These are phyloP conservation scores for Cercospora canescens DNA, from an alignment of 2,329 filamentous ascomycete species.

Conservation along the genomic window DNA sequence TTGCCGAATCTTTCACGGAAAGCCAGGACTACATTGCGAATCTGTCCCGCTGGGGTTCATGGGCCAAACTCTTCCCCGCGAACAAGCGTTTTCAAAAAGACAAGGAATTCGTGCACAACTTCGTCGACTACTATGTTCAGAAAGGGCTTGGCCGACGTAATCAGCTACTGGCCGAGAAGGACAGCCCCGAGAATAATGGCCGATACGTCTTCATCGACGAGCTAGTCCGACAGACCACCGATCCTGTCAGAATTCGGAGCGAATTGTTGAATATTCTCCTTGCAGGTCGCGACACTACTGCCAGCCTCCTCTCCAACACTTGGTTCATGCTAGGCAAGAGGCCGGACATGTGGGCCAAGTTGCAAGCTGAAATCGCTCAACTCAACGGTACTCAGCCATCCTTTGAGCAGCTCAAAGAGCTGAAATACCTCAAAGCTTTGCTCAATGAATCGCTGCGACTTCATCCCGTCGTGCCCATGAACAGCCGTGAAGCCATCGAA, in stretches of 20 bases:
- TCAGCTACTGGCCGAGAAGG: slow-evolving; percentile 35
- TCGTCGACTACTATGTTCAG: slow-evolving; percentile 52
- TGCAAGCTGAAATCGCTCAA: slow-evolving; percentile 33
- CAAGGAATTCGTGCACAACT: slow-evolving; percentile 44
- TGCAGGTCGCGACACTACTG: slow-evolving; percentile 57
- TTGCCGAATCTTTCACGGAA: slow-evolving; percentile 37
- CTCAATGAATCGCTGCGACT: slow-evolving; percentile 77
- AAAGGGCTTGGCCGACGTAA: slow-evolving; percentile 41
- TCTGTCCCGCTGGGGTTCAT: slow-evolving; percentile 26
- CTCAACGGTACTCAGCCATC: slow-evolving; percentile 42
- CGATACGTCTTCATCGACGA: slow-evolving; percentile 54
- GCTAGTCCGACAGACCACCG: slow-evolving; percentile 47
- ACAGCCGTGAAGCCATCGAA: slow-evolving; percentile 68
- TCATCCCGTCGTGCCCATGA: slow-evolving; percentile 78
- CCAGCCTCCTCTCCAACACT: slow-evolving; percentile 51
- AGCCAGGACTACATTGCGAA: slow-evolving; percentile 33
- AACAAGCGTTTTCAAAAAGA: slow-evolving; percentile 43
- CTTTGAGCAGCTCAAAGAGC: slow-evolving; percentile 37
- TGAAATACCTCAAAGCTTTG: slow-evolving; percentile 53
- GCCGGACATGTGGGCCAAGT: slow-evolving; percentile 32
- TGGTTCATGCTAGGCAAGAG: slow-evolving; percentile 38
- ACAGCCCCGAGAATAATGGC: slow-evolving; percentile 32
- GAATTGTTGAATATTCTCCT: slow-evolving; percentile 55
- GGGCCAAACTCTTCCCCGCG: slow-evolving; percentile 24
- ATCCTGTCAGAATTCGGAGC: slow-evolving; percentile 49